Evolutionary conservation across 192 early-diverging fungal species (phyloP).

Genomic region (Coemansia sp.): DNA sequence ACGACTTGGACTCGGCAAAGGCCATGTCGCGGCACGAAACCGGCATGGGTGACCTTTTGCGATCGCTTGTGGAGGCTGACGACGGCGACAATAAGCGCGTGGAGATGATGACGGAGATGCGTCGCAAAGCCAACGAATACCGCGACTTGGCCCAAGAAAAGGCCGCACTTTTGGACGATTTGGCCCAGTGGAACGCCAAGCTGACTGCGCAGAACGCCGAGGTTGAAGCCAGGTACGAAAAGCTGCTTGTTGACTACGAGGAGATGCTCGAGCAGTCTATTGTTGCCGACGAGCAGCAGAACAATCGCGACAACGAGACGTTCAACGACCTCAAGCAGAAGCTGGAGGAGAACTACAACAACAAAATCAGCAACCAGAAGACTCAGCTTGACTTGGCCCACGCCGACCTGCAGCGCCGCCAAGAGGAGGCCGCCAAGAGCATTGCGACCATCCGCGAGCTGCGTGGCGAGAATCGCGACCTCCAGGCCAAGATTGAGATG

Average conservation of each 20-base stretch:
- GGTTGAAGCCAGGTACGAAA: constrained; percentile 44
- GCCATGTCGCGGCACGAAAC: constrained; percentile 52
- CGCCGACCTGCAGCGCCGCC: constrained; percentile 53
- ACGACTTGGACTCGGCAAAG: constrained; percentile 45
- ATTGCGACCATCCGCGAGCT: constrained; percentile 51
- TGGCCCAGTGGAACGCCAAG: constrained; percentile 13
- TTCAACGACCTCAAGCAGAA: constrained; percentile 79
- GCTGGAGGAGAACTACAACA: constrained; percentile 80
- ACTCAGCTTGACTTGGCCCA: constrained; percentile 58
- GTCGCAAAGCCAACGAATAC: constrained; percentile 45
- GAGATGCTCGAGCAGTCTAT: constrained; percentile 56
- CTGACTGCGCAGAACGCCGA: constrained; percentile 24
- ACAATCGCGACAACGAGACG: constrained; percentile 58
- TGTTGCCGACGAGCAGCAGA: constrained; percentile 50
- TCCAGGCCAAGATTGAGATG: constrained; percentile 28
- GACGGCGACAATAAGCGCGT: constrained; percentile 47
- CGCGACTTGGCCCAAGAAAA: constrained; percentile 24
- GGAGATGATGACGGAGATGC: constrained; percentile 45
- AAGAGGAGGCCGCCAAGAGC: constrained; percentile 63
- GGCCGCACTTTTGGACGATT: constrained; percentile 20
- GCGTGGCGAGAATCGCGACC: constrained; percentile 47
- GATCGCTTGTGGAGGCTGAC: constrained; percentile 51
- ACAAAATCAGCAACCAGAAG: constrained; percentile 74
- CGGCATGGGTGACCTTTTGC: constrained; percentile 50
- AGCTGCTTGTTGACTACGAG: constrained; percentile 52